phyloP scores from a whole-genome alignment of 345 rosid species.

The Sonneratia alba region DNA sequence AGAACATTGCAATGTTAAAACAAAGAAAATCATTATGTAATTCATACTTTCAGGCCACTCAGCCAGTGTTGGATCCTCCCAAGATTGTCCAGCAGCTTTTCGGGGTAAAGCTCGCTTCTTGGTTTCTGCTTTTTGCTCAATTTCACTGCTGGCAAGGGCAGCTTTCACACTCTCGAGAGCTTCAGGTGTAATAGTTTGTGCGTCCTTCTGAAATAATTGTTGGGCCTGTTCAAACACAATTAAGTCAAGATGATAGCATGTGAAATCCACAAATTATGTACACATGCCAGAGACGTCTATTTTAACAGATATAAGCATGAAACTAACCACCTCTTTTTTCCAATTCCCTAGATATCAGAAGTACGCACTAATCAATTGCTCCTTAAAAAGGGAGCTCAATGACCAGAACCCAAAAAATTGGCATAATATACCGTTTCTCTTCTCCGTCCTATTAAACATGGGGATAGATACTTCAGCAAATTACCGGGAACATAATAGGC shows the following conservation, averaged over 20 bases:
- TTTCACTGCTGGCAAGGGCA: conserved; percentile 86
- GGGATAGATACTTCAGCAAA: neutral
- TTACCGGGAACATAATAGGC: neutral
- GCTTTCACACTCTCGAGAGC: conserved; percentile 95
- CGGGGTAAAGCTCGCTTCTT: conserved; percentile 92
- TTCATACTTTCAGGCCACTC: conserved; percentile 97
- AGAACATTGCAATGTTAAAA: neutral
- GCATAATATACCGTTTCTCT: neutral
- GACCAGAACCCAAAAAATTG: neutral
- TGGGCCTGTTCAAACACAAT: conserved; percentile 51
- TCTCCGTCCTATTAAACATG: neutral
- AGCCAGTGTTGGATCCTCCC: conserved; percentile 97
- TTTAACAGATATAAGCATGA: neutral
- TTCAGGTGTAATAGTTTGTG: conserved; percentile 86
- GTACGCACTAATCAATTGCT: neutral
- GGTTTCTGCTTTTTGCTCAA: conserved; percentile 82
- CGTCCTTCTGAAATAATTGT: conserved; percentile 78
- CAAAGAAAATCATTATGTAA: neutral
- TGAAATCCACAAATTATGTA: conserved; percentile 1
- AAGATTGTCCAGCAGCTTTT: conserved; percentile 87
- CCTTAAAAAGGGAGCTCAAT: neutral
- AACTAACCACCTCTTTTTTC: neutral
- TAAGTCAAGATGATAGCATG: neutral
- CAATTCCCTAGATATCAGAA: neutral
- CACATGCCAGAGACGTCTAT: neutral